Base-by-base conservation (phyloP, 2,329 filamentous ascomycete species). In the Aspergillus pseudoviridinutans region DNA sequence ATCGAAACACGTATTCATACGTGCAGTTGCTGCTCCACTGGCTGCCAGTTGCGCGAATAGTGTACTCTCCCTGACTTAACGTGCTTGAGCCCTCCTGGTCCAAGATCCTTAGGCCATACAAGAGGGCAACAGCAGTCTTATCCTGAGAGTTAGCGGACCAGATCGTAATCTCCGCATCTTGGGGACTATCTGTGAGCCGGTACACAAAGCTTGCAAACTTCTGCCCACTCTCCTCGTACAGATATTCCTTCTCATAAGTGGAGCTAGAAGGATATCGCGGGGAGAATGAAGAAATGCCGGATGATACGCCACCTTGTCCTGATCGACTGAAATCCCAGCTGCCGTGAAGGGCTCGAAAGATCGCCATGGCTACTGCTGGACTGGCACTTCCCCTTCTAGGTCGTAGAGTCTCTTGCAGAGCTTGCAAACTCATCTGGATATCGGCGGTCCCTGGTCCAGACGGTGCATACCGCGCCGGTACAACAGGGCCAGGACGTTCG, bases 321-420 rank as follows among this genome's bases (percentile, higher is more conserved):
- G 10, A 27, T 20, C 56, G 53, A 3, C 56, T 53, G 1, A 91
- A 78, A 3, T 74, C 80, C 90, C 90, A 93, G 3, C 79, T 78
- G 6, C 90, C 90, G 35, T 90, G 83, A 1, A 93, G 78, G 7
- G 84, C 87, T 58, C 87, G 78, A 68, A 91, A 93, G 0, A 90
- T 82, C 4, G 87, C 89, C 3, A 81, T 78, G 0, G 87, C 79
- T 2, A 89, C 81, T 58, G 87, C 90, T 3, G 75, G 74, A 0
- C 74, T 1, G 70, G 76, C 17, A 82, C 70, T 1, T 77, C 80
- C 0, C 74, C 77, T 0, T 71, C 60, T 1, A 78, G 72, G 1
- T 80, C 71, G 0, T 2, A 65, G 58, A 4, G 53, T 58, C 2
- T 49, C 41, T 68, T 69, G 38, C 78, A 75, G 35, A 81, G 83